Evolutionary conservation across 2,329 filamentous ascomycete genomes (phyloP), one percentile per base, ranked within the genome.

Genomic region (Fusarium dimerum): DNA sequence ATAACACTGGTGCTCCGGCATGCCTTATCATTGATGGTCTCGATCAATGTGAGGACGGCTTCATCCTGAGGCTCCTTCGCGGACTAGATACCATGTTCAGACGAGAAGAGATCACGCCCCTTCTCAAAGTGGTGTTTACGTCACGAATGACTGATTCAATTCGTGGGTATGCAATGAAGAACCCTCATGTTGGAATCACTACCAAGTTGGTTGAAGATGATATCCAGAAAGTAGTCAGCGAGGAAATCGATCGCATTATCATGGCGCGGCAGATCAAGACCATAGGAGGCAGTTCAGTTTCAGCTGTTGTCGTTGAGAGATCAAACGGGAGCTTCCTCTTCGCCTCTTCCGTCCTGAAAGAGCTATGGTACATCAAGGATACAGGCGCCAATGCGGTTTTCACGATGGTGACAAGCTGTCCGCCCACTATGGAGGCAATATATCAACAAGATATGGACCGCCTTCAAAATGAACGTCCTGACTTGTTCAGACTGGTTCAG

Each of bases 381-480:
- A 61, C 59, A 6, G 59, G 53, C 2, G 55, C 57, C 2, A 62
- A 59, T 30, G 57, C 56, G 16, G 56, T 62, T 9, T 62, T 60
- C 32, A 61, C 57, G 1, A 45, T 61, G 1, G 45, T 61, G 15
- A 57, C 56, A 8, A 57, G 53, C n/a, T 62, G 56, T 18, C 54
- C 53, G 16, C 49, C 59, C 4, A 59, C 57, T 6, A 60, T 60
- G 55, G 55, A 62, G 45, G 59, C 57, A 8, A 62, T 62, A 16
- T 62, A 62, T 30, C 52, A 61, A 36, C 59, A 62, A 34, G 57
- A 59, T 32, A 57, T 62, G 59, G 48, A 62, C 15, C 57, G 53
- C 36, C 54, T 62, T 5, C 42, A 53, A 34, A 20, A 34, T 10
- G 55, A 62, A 13, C 55, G 59, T 6, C 42, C 48, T 2, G 59